These are phyloP conservation scores for Cladosporium velox DNA, from an alignment of 2,329 filamentous ascomycete genomes.

Conservation along the genomic window DNA sequence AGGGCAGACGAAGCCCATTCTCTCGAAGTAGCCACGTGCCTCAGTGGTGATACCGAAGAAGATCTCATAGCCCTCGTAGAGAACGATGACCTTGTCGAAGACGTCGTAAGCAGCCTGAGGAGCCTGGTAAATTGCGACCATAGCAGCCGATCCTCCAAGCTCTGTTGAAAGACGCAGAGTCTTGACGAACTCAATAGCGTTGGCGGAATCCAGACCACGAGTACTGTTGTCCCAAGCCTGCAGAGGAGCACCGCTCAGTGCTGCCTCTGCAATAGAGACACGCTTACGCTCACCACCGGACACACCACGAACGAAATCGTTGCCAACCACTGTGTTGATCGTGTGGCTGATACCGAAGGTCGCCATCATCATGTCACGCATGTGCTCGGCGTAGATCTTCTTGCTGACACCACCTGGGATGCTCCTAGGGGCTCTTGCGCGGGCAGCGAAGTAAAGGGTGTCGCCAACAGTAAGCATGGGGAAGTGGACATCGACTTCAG, in stretches of 20 bases:
- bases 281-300: constrained; percentile 76
- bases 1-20: constrained; percentile 73
- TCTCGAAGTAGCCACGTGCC: constrained; percentile 68
- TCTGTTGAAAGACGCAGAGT: constrained; percentile 69
- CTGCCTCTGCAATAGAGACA: constrained; percentile 78
- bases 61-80: constrained; percentile 69
- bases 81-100: constrained; percentile 69
- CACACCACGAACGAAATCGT: constrained; percentile 74
- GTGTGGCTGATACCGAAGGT: constrained; percentile 75
- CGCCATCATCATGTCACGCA: constrained; percentile 73
- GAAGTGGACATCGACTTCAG: constrained; percentile 81
- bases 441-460: constrained; percentile 75
- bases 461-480: constrained; percentile 75
- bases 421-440: constrained; percentile 64
- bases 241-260: constrained; percentile 59
- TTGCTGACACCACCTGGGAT: constrained; percentile 61
- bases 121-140: constrained; percentile 74
- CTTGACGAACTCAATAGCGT: constrained; percentile 73
- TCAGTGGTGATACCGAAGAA: constrained; percentile 67
- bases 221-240: constrained; percentile 77
- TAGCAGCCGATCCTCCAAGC: constrained; percentile 65
- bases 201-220: constrained; percentile 72
- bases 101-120: constrained; percentile 68
- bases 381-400: constrained; percentile 60
- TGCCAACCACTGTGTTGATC: constrained; percentile 70